Percentiles rank a stretch among this genome's conserved stretches.
phyloP scores from a whole-genome alignment of 2,329 filamentous ascomycete species.

The Ophiosphaerella korrae region DNA sequence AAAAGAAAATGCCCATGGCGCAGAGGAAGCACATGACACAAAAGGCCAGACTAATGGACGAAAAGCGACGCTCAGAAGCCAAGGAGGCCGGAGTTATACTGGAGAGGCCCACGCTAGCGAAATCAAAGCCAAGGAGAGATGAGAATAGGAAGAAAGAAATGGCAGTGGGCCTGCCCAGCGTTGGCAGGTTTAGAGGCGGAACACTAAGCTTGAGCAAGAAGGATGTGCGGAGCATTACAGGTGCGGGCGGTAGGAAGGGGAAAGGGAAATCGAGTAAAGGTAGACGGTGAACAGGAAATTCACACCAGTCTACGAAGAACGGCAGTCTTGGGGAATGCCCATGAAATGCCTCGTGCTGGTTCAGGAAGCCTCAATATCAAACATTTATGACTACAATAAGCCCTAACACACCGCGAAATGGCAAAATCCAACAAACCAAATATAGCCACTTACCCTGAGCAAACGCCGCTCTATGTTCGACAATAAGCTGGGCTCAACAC shows the following conservation, averaged over 20 bases:
- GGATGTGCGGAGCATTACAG: conserved; percentile 71
- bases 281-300: conserved; percentile 7
- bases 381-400: no score
- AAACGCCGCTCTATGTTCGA: background rate
- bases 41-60: conserved; percentile 69
- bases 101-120: conserved; percentile 58
- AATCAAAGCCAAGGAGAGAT: conserved; percentile 54
- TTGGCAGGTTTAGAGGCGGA: conserved; percentile 81
- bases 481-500: conserved; percentile 17
- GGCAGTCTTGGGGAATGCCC: background rate
- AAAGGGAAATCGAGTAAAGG: conserved; percentile 15
- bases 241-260: conserved; percentile 55
- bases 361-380: background rate
- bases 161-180: conserved; percentile 73
- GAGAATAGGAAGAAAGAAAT: conserved; percentile 58
- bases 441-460: background rate
- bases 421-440: no score
- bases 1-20: conserved; percentile 87
- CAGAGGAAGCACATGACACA: conserved; percentile 82
- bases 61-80: conserved; percentile 75
- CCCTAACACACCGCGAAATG: no score
- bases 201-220: conserved; percentile 77
- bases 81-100: conserved; percentile 89
- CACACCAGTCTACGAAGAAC: background rate
- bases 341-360: background rate